These are phyloP conservation scores for Hypoxylon cercidicola DNA, from an alignment of 495 filamentous ascomycete genomes.

Conservation along the genomic window DNA sequence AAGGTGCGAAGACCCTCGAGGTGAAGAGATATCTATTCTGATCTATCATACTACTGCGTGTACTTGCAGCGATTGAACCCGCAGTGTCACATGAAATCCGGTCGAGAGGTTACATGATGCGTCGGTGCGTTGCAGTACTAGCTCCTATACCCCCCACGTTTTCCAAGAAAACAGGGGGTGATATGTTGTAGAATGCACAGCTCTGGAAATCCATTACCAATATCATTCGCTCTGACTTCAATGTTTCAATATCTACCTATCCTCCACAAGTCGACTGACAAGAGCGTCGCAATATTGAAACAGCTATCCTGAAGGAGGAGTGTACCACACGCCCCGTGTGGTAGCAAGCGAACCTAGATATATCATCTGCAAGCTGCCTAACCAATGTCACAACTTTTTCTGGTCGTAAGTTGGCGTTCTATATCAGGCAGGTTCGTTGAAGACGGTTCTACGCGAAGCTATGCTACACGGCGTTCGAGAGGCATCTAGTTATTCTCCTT, in stretches of 20 bases:
- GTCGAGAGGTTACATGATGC: constrained; percentile 24
- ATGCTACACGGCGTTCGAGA: background rate
- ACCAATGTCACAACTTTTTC: no score
- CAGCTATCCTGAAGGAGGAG: background rate
- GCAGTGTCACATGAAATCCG: background rate
- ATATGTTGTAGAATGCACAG: background rate
- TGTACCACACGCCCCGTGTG: background rate
- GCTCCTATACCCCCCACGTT: background rate
- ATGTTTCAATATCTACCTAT: background rate
- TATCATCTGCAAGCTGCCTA: no score
- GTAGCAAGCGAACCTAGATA: background rate
- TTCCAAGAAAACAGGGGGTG: background rate
- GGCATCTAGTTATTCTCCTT: background rate
- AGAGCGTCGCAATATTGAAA: constrained; percentile 6
- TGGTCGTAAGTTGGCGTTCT: background rate
- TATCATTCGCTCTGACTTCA: constrained; percentile 15
- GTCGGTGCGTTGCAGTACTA: background rate
- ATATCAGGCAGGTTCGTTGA: constrained; percentile 1
- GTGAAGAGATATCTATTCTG: constrained; percentile 4
- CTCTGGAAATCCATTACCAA: constrained; percentile 16
- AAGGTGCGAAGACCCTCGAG: constrained; percentile 1
- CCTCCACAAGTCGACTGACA: background rate
- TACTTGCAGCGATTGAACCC: constrained; percentile 9
- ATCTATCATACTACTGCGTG: background rate
- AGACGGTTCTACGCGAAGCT: background rate